These are phyloP conservation scores for Musa balbisiana DNA, from an alignment of 202 grass and related monocot genomes.

Conservation along the genomic window DNA sequence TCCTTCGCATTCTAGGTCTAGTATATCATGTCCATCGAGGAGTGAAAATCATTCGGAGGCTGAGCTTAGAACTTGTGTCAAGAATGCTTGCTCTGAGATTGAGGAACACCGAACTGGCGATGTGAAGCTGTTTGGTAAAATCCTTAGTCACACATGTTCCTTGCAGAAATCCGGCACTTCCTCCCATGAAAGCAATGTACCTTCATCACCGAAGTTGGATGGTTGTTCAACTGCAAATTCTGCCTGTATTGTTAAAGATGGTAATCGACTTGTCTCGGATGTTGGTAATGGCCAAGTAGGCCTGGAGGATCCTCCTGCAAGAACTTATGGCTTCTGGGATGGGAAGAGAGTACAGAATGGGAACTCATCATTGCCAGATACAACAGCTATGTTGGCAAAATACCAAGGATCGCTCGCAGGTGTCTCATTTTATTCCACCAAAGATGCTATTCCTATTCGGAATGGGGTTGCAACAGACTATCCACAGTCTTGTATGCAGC, in stretches of 20 bases:
- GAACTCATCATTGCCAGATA: slow-evolving; percentile 35
- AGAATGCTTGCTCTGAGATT: slow-evolving; percentile 20
- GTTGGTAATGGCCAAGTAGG: slow-evolving; percentile 21
- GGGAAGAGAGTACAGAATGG: slow-evolving; percentile 36
- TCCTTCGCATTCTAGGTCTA: slow-evolving; percentile 21
- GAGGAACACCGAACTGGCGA: slow-evolving; percentile 45
- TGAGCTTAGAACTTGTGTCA: slow-evolving; percentile 5
- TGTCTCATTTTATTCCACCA: slow-evolving; percentile 45
- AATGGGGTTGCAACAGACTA: slow-evolving; percentile 28
- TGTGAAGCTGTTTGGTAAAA: slow-evolving; percentile 79
- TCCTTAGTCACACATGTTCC: slow-evolving; percentile 54
- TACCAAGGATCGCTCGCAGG: slow-evolving; percentile 36
- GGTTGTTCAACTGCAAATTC: slow-evolving; percentile 10
- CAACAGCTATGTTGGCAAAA: slow-evolving; percentile 37
- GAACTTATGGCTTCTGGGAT: slow-evolving; percentile 41
- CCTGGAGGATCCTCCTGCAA: slow-evolving; percentile 32
- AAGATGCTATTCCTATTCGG: slow-evolving; percentile 33
- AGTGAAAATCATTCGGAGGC: slow-evolving; percentile 21
- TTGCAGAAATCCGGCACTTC: slow-evolving; percentile 40
- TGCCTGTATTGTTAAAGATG: slow-evolving; percentile 29
- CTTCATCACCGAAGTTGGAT: slow-evolving; percentile 27
- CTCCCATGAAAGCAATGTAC: slow-evolving; percentile 31
- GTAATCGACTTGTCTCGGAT: slow-evolving; percentile 30
- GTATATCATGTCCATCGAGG: slow-evolving; percentile 16
- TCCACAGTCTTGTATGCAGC: slow-evolving; percentile 38